phyloP scores from a whole-genome alignment of 345 rosid genomes.

The Garcia nutans region DNA sequence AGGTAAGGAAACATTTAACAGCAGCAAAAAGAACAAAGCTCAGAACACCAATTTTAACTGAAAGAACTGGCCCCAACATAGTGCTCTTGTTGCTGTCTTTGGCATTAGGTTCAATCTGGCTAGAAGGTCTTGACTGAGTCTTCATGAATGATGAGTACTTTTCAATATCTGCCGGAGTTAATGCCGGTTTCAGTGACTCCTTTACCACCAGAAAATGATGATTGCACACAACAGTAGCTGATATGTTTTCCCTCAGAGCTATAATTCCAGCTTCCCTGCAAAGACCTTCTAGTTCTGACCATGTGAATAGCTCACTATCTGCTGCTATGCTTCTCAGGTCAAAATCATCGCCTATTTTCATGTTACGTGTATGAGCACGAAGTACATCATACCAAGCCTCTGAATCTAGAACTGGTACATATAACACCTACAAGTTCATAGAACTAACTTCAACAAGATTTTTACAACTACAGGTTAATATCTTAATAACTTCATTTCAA shows the following conservation, averaged over 20 bases:
- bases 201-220: slow-evolving; percentile 66
- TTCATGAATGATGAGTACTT: slow-evolving; percentile 61
- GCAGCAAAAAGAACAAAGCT: slow-evolving; percentile 37
- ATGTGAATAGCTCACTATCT: slow-evolving; percentile 78
- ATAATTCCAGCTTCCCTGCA: slow-evolving; percentile 86
- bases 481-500: background rate
- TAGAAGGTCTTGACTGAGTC: background rate
- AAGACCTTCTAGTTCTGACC: slow-evolving; percentile 82
- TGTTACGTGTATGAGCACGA: slow-evolving; percentile 68
- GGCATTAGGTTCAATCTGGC: slow-evolving; percentile 8
- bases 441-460: slow-evolving; percentile 9
- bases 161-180: slow-evolving; percentile 58
- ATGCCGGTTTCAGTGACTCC: slow-evolving; percentile 68
- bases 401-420: slow-evolving; percentile 78
- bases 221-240: slow-evolving; percentile 52
- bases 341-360: slow-evolving; percentile 66
- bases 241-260: slow-evolving; percentile 78
- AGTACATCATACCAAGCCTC: slow-evolving; percentile 79
- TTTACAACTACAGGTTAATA: background rate
- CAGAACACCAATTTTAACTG: slow-evolving; percentile 33
- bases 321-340: slow-evolving; percentile 68
- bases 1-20: slow-evolving; percentile 34
- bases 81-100: slow-evolving; percentile 9
- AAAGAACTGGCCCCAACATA: slow-evolving; percentile 18
- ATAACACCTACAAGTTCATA: slow-evolving; percentile 52